A percentile compares a stretch with the other conserved stretches of the same genome.
Conservation (phyloP, 495 filamentous ascomycete species). For the Hypoxylon fuscum region DNA sequence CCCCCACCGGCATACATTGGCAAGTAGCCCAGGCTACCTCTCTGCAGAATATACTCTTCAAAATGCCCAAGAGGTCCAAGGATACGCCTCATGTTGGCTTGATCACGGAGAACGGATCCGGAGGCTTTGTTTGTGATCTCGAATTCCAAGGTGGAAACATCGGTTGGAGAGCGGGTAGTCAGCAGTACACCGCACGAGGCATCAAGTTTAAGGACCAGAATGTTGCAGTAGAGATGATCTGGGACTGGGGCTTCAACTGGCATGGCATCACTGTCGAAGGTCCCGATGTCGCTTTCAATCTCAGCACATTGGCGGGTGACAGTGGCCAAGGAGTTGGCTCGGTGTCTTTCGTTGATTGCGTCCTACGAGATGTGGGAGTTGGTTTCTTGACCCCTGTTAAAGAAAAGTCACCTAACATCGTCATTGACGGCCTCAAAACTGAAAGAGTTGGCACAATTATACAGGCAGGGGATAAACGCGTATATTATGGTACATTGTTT, state of each 20-base stretch:
- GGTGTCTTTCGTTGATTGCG: slow-evolving; percentile 67
- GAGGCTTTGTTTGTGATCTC: slow-evolving; percentile 35
- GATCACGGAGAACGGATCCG: slow-evolving; percentile 56
- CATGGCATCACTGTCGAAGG: slow-evolving; percentile 29
- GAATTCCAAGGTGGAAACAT: not conserved
- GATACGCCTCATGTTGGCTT: slow-evolving; percentile 41
- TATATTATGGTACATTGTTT: not conserved
- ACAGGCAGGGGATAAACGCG: not conserved
- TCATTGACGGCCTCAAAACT: not conserved
- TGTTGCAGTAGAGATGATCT: slow-evolving; percentile 62
- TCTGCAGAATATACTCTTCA: slow-evolving; percentile 52
- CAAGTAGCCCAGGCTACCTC: slow-evolving; percentile 55
- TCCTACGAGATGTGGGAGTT: not conserved
- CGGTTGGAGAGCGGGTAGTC: slow-evolving; percentile 21
- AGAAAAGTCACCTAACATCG: not conserved
- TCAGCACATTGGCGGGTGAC: slow-evolving; percentile 51
- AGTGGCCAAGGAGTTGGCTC: slow-evolving; percentile 70
- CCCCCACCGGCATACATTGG: slow-evolving; percentile 53
- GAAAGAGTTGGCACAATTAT: not conserved
- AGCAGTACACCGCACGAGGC: slow-evolving; percentile 38
- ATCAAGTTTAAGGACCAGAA: slow-evolving; percentile 11
- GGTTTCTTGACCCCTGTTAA: not conserved
- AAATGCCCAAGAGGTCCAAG: slow-evolving; percentile 40
- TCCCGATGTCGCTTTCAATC: slow-evolving; percentile 35
- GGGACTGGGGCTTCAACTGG: slow-evolving; percentile 47